phyloP scores from a whole-genome alignment of 1,284 basidiomycete species.

The Mycosarcoma mackinlayi region DNA sequence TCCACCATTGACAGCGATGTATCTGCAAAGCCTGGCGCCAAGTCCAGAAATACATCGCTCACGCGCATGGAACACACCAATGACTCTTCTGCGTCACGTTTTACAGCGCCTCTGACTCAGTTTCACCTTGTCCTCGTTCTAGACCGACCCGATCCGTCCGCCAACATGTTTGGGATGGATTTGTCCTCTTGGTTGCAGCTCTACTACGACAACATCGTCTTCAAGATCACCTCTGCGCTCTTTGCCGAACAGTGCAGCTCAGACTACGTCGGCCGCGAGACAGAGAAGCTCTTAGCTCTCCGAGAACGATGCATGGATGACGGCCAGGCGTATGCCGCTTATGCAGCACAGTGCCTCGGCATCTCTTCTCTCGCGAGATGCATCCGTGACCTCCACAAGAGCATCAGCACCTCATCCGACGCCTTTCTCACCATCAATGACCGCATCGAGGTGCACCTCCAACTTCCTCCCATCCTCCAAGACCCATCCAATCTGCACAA shows the following conservation, averaged over 20 bases:
- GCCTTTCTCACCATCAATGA: constrained; percentile 62
- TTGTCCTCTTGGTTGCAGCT: constrained; percentile 55
- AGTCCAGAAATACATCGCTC: constrained; percentile 13
- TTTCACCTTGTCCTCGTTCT: constrained; percentile 67
- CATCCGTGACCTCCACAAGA: constrained; percentile 52
- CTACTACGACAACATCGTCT: constrained; percentile 65
- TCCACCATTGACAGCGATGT: background rate
- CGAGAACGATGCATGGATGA: constrained; percentile 58
- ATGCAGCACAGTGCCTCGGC: constrained; percentile 49
- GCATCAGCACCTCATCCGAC: constrained; percentile 54
- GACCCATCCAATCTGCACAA: constrained; percentile 45
- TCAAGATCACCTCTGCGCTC: constrained; percentile 66
- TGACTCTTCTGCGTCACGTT: constrained; percentile 8
- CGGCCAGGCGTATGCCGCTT: constrained; percentile 50
- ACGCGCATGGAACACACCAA: constrained; percentile 11
- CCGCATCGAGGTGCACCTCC: constrained; percentile 58
- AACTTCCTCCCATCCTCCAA: constrained; percentile 62
- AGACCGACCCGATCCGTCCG: constrained; percentile 61
- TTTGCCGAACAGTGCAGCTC: constrained; percentile 58
- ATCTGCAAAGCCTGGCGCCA: background rate
- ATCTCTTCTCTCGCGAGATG: constrained; percentile 59
- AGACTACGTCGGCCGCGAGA: constrained; percentile 56
- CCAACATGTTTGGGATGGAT: constrained; percentile 50
- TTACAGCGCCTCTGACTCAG: constrained; percentile 36
- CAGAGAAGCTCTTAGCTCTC: constrained; percentile 50